These are phyloP conservation scores for Hirschfeldia incana DNA, from an alignment of 345 rosid genomes.

Conservation along the genomic window DNA sequence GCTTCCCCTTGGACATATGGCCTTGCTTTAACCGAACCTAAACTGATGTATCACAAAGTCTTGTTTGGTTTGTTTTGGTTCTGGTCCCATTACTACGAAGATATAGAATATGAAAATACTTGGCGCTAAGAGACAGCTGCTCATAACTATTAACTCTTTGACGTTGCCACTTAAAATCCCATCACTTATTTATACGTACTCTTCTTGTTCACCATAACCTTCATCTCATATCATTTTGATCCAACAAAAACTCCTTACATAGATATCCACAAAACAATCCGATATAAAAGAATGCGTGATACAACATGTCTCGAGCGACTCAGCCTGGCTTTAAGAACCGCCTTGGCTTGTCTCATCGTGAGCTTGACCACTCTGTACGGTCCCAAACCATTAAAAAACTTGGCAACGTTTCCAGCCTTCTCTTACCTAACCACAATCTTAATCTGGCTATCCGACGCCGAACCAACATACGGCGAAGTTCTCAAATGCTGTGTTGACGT, in stretches of 20 bases:
- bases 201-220: slow-evolving; percentile 36
- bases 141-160: slow-evolving; percentile 30
- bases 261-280: slow-evolving; percentile 9
- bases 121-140: slow-evolving; percentile 31
- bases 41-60: background rate
- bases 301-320: slow-evolving; percentile 45
- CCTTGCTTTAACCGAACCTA: slow-evolving; percentile 15
- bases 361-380: slow-evolving; percentile 64
- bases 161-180: slow-evolving; percentile 30
- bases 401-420: slow-evolving; percentile 59
- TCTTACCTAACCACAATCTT: slow-evolving; percentile 68
- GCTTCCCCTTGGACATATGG: background rate
- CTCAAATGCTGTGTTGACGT: slow-evolving; percentile 59
- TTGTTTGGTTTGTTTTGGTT: slow-evolving; percentile 23
- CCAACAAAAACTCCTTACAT: no score
- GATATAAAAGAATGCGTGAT: slow-evolving; percentile 6
- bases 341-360: slow-evolving; percentile 62
- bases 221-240: no score
- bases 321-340: slow-evolving; percentile 55
- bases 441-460: slow-evolving; percentile 65
- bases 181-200: slow-evolving; percentile 39
- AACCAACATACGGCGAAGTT: slow-evolving; percentile 66
- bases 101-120: slow-evolving; percentile 3
- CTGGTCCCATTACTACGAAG: slow-evolving; percentile 9
- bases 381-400: slow-evolving; percentile 41